phyloP scores from a whole-genome alignment of 352 stramenopile species.

The Plasmopara viticola region DNA sequence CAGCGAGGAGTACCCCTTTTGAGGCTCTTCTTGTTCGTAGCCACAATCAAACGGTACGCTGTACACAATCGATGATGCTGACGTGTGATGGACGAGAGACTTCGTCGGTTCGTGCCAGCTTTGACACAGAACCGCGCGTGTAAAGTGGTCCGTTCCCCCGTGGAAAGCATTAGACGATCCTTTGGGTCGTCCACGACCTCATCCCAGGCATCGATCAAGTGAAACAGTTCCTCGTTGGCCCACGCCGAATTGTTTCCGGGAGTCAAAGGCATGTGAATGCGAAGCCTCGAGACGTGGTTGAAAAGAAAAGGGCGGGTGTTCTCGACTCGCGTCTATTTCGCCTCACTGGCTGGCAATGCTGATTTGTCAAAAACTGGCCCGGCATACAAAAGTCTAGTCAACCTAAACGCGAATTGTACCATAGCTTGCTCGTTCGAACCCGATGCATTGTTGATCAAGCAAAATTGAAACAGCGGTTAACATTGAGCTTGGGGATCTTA shows the following conservation, averaged over 20 bases:
- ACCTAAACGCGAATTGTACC: background rate
- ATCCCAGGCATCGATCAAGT: conserved; percentile 28
- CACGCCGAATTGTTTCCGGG: conserved; percentile 18
- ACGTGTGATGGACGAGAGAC: conserved; percentile 22
- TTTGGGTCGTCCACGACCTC: conserved; percentile 29
- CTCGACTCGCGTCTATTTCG: background rate
- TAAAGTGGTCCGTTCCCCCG: conserved; percentile 17
- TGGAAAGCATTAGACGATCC: conserved; percentile 15
- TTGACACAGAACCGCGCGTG: conserved; percentile 28
- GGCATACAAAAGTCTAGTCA: conserved; percentile 14
- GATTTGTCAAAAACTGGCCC: conserved; percentile 6
- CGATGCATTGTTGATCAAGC: too few relatives aligned
- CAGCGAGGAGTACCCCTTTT: conserved; percentile 14
- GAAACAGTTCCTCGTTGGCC: conserved; percentile 21
- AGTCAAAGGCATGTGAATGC: conserved; percentile 10
- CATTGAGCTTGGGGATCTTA: too few relatives aligned
- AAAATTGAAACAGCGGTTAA: too few relatives aligned
- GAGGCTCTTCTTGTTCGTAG: conserved; percentile 19
- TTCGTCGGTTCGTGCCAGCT: conserved; percentile 6
- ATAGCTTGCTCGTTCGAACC: too few relatives aligned
- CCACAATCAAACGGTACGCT: conserved; percentile 29
- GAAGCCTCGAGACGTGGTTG: background rate
- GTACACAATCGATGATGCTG: conserved; percentile 28
- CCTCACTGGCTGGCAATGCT: background rate
- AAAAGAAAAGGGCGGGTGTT: background rate